A percentile compares a stretch with the other conserved stretches of the same genome.
Evolutionary conservation across 2,329 filamentous ascomycete genomes (phyloP).

Genomic region (Cordyceps javanica): DNA sequence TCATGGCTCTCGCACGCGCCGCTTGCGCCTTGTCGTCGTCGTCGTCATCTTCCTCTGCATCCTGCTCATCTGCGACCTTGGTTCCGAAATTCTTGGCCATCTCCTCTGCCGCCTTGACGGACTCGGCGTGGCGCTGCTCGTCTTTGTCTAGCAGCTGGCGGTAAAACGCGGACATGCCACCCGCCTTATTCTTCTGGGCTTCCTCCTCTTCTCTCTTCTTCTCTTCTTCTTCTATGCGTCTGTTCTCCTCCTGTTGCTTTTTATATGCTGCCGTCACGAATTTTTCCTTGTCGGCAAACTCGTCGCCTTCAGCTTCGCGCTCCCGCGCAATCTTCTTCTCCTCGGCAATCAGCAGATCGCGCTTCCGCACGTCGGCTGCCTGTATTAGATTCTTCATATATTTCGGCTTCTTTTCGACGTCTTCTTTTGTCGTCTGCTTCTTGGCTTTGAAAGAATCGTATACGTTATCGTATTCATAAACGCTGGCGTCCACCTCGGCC

Average conservation of each 20-base stretch:
- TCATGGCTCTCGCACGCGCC: slow-evolving; percentile 62
- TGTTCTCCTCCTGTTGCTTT: slow-evolving; percentile 71
- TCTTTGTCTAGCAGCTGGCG: slow-evolving; percentile 65
- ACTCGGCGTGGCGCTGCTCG: slow-evolving; percentile 63
- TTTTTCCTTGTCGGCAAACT: slow-evolving; percentile 75
- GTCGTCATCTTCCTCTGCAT: slow-evolving; percentile 25
- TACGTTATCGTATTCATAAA: slow-evolving; percentile 81
- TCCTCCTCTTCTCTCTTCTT: slow-evolving; percentile 57
- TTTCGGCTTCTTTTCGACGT: slow-evolving; percentile 59
- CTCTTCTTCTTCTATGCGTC: slow-evolving; percentile 65
- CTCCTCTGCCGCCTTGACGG: slow-evolving; percentile 60
- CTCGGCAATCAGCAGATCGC: slow-evolving; percentile 70
- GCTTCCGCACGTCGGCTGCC: slow-evolving; percentile 69
- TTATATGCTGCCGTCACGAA: slow-evolving; percentile 83
- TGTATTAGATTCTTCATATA: slow-evolving; percentile 72
- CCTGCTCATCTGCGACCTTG: not conserved
- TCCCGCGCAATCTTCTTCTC: slow-evolving; percentile 76
- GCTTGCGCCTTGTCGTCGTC: slow-evolving; percentile 49
- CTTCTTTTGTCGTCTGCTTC: slow-evolving; percentile 49
- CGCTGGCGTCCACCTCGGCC: slow-evolving; percentile 60
- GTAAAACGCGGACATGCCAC: slow-evolving; percentile 77
- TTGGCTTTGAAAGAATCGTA: slow-evolving; percentile 71
- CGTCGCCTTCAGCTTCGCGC: slow-evolving; percentile 72
- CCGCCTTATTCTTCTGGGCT: slow-evolving; percentile 53
- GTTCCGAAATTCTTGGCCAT: slow-evolving; percentile 35